A percentile compares a stretch with the other conserved stretches of the same genome.
Conservation (phyloP, 2,329 filamentous ascomycete genomes). For the Aspergillus niger region DNA sequence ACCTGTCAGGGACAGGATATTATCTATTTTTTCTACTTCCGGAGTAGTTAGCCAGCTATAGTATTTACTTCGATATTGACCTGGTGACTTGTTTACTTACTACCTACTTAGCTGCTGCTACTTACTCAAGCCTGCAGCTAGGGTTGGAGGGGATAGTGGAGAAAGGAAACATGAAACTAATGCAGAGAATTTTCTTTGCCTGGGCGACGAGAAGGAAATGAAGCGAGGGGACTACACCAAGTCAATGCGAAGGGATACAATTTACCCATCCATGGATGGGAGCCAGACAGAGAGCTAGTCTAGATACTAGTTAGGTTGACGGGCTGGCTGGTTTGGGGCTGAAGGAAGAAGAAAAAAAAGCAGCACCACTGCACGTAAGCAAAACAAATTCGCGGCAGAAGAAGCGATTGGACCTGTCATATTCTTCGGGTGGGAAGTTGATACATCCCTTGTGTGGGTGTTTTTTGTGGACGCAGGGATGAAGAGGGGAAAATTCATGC, state of each 20-base stretch:
- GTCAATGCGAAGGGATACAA: neutral
- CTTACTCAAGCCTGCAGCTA: neutral
- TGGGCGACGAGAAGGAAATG: neutral
- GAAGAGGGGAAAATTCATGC: neutral
- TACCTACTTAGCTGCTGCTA: neutral
- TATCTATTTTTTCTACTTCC: neutral
- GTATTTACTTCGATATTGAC: too few relatives aligned
- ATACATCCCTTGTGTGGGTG: slow-evolving; percentile 10
- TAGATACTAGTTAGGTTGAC: neutral
- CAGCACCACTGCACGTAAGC: neutral
- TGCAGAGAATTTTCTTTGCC: slow-evolving; percentile 2
- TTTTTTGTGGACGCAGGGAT: neutral
- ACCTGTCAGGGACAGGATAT: neutral
- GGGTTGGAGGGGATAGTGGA: neutral
- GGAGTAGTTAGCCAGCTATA: neutral
- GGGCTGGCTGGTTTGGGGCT: neutral
- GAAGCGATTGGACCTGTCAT: slow-evolving; percentile 15
- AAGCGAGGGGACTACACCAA: neutral
- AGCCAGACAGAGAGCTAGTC: neutral
- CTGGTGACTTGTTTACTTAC: too few relatives aligned
- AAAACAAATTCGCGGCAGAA: neutral
- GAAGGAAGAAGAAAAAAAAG: neutral
- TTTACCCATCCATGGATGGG: neutral
- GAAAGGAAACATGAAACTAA: neutral
- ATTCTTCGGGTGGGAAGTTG: slow-evolving; percentile 9